Base-by-base conservation (phyloP, 2,329 filamentous ascomycete species). In the Tolypocladium album region DNA sequence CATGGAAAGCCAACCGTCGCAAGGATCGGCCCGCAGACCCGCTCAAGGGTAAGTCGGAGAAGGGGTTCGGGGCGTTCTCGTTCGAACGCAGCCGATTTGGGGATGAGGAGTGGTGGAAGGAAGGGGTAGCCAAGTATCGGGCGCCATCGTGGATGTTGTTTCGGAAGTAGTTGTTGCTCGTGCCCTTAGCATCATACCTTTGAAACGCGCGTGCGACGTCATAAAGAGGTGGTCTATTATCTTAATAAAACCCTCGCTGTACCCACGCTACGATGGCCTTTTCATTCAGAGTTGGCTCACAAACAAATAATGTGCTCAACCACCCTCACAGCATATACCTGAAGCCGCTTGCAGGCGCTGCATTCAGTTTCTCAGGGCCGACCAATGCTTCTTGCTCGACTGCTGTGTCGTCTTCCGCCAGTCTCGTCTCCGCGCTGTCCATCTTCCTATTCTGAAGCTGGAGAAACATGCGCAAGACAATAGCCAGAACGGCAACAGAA, bases 401-500 rank as follows among this genome's bases (percentile, higher is more conserved):
- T 12, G 65, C 65, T 6, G 65, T 66, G 15, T 62, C 64, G 1
- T 63, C 63, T 4, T 58, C 63, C 20, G 59, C 47, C 56, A 64
- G 62, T 61, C 69, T 69, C 20, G 64, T 63, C 40, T 73, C 74
- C 40, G 67, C 68, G 43, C 60, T 61, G 58, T 81, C 78, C 61
- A 79, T 69, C 60, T 65, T 73, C 20, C 71, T 64, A 66, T 89
- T 89, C 68, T 76, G 72, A 58, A 78, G 69, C 55, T 69, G 70
- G 42, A 89, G 68, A 38, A 84, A 76, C n/a, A 76, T 61, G 59
- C 86, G 78, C 71, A 89, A 70, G 12, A 73, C 67, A 39, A 78
- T 63, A 0, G 85, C 84, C 61, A 89, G 67, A 0, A 78, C 61
- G 1, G 83, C 85, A 5, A 89, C 86, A 1, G 75, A 71, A 3